Percentiles rank a stretch among this genome's conserved stretches.
phyloP scores from a whole-genome alignment of 805 yeast genomes.

The Pichia exigua region DNA sequence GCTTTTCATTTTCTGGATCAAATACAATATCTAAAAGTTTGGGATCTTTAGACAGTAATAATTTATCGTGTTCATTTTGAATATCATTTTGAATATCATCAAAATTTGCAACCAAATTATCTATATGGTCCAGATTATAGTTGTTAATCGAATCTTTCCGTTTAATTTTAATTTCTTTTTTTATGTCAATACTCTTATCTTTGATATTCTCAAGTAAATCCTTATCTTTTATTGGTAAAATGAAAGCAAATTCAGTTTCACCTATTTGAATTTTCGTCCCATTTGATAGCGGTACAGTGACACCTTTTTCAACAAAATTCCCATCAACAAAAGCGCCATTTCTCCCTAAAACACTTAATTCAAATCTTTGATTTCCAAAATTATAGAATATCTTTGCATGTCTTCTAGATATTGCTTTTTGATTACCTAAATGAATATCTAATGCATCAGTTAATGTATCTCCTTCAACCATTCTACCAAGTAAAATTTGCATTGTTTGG shows the following conservation, averaged over 20 bases:
- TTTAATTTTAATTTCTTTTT: not conserved
- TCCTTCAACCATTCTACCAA: conserved; percentile 83
- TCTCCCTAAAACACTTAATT: conserved; percentile 82
- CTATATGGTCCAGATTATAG: conserved; percentile 4
- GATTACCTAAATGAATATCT: conserved; percentile 87
- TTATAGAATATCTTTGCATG: conserved; percentile 96
- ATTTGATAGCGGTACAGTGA: conserved; percentile 80
- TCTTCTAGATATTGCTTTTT: conserved; percentile 86
- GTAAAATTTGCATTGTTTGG: conserved; percentile 87
- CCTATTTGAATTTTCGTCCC: conserved; percentile 88
- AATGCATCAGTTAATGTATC: conserved; percentile 50
- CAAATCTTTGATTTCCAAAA: conserved; percentile 93
- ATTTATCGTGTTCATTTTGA: not conserved
- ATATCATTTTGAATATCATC: conserved; percentile 7
- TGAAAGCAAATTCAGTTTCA: conserved; percentile 80
- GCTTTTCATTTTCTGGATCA: conserved; percentile 3
- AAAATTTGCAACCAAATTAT: conserved; percentile 9
- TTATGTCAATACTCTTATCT: not conserved
- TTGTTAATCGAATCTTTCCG: not conserved
- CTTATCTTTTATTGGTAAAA: conserved; percentile 46
- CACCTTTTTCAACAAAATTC: conserved; percentile 78
- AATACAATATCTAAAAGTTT: conserved; percentile 1
- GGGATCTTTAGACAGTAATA: not conserved
- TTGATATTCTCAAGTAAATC: not conserved
- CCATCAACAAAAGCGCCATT: conserved; percentile 97